phyloP scores from a whole-genome alignment of 208 protist genomes.

The Endotrypanum monterogeii region DNA sequence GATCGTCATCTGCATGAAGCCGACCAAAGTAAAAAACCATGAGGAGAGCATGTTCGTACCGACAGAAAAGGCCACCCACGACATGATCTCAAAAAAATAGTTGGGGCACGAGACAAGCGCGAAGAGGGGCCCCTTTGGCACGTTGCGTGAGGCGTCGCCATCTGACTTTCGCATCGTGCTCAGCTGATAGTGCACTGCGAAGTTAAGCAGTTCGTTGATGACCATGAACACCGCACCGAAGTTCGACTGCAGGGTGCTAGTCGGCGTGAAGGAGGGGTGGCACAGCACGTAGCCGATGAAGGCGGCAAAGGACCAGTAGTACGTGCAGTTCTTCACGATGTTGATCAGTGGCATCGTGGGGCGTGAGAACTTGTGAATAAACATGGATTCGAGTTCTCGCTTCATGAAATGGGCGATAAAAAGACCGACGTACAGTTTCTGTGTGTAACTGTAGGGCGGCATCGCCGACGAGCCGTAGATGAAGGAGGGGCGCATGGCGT shows the following conservation, averaged over 20 bases:
- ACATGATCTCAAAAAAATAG: conserved; percentile 95
- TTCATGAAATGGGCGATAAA: conserved; percentile 94
- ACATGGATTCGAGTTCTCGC: conserved; percentile 94
- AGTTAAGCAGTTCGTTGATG: conserved; percentile 91
- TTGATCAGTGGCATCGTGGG: conserved; percentile 95
- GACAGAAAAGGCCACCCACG: conserved; percentile 92
- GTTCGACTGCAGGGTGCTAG: conserved; percentile 48
- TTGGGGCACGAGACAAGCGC: conserved; percentile 94
- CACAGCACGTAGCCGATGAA: conserved; percentile 92
- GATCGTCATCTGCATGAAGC: conserved; percentile 83
- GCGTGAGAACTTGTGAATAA: conserved; percentile 95
- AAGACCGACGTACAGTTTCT: conserved; percentile 81
- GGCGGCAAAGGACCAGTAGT: conserved; percentile 95
- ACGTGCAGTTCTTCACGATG: conserved; percentile 95
- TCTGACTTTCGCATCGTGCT: conserved; percentile 83
- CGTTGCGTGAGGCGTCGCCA: conserved; percentile 67
- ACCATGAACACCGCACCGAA: conserved; percentile 55
- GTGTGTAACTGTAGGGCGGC: conserved; percentile 55
- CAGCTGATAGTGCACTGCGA: conserved; percentile 89
- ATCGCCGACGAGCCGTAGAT: conserved; percentile 54
- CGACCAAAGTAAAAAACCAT: conserved; percentile 82
- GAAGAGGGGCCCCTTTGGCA: conserved; percentile 89
- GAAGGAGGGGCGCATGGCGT: conserved; percentile 72
- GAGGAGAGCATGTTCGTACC: conserved; percentile 82
- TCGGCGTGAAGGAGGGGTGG: conserved; percentile 85